These are phyloP conservation scores for Paracoccidioides lutzii DNA, from an alignment of 2,329 filamentous ascomycete genomes.

Conservation along the genomic window DNA sequence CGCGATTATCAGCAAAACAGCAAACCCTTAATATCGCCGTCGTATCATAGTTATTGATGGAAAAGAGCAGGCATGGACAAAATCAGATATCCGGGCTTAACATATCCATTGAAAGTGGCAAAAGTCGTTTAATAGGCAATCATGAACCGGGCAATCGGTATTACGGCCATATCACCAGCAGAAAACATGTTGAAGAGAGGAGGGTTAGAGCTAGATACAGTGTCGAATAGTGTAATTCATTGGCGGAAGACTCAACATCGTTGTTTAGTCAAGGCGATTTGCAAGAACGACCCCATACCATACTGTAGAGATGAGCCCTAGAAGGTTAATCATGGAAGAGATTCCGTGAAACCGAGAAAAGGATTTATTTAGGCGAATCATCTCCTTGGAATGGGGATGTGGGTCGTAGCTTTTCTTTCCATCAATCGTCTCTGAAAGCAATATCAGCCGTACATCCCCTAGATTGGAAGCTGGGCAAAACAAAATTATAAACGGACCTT, in stretches of 20 bases:
- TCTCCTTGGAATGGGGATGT: constrained; percentile 69
- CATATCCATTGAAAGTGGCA: too few relatives aligned
- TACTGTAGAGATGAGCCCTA: constrained; percentile 54
- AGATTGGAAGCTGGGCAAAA: neutral
- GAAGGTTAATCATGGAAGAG: constrained; percentile 66
- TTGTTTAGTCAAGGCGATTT: constrained; percentile 41
- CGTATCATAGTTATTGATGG: too few relatives aligned
- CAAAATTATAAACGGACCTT: constrained; percentile 45
- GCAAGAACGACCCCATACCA: constrained; percentile 68
- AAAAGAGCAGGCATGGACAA: too few relatives aligned
- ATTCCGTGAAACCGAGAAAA: constrained; percentile 72
- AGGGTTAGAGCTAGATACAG: too few relatives aligned
- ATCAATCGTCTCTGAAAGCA: constrained; percentile 57
- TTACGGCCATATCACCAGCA: too few relatives aligned
- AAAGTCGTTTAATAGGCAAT: too few relatives aligned
- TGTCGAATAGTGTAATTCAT: too few relatives aligned
- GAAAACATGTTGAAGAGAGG: too few relatives aligned
- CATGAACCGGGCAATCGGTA: too few relatives aligned
- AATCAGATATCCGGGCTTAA: too few relatives aligned
- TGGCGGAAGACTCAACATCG: neutral
- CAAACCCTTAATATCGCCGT: too few relatives aligned
- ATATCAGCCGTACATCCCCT: neutral
- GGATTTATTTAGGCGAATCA: constrained; percentile 63
- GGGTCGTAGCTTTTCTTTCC: constrained; percentile 76
- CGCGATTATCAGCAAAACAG: too few relatives aligned